Evolutionary conservation across 1,284 basidiomycete species (phyloP).

Genomic region (Leucocoprinus gongylophorus): DNA sequence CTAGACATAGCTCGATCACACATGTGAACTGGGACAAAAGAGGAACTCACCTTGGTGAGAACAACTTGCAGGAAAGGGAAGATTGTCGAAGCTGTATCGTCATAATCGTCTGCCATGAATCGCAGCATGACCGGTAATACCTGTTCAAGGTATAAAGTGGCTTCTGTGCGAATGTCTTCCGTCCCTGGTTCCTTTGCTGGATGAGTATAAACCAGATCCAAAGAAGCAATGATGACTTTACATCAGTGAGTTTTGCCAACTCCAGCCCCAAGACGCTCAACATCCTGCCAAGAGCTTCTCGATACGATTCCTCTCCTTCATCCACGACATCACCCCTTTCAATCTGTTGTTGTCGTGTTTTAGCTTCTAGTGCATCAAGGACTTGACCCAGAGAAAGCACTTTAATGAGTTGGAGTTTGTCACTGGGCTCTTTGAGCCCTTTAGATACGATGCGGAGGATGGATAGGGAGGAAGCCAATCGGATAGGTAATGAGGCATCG

Average conservation of each 20-base stretch:
- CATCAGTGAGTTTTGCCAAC: conserved; percentile 79
- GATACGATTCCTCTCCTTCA: conserved; percentile 77
- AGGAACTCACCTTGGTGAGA: conserved; percentile 59
- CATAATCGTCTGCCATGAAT: conserved; percentile 86
- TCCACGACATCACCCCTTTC: conserved; percentile 62
- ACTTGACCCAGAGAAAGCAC: conserved; percentile 83
- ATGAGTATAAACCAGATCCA: conserved; percentile 6
- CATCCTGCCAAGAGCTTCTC: conserved; percentile 84
- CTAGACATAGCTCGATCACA: conserved; percentile 31
- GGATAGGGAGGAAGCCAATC: conserved; percentile 77
- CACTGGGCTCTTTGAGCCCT: conserved; percentile 87
- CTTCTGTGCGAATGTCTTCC: conserved; percentile 62
- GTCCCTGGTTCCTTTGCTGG: conserved; percentile 50
- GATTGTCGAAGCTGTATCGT: conserved; percentile 80
- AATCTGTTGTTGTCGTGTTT: conserved; percentile 64
- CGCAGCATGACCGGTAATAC: conserved; percentile 79
- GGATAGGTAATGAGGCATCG: conserved; percentile 72
- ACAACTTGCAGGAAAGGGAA: conserved; percentile 76
- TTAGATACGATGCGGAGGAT: conserved; percentile 83
- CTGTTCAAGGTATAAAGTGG: conserved; percentile 60
- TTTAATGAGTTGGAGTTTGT: conserved; percentile 88
- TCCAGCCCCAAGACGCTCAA: conserved; percentile 83
- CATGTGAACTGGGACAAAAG: not conserved
- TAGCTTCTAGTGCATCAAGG: conserved; percentile 71
- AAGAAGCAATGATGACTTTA: conserved; percentile 31